Evolutionary conservation across 495 filamentous ascomycete species (phyloP).

Genomic region (Penicillium arizonense): DNA sequence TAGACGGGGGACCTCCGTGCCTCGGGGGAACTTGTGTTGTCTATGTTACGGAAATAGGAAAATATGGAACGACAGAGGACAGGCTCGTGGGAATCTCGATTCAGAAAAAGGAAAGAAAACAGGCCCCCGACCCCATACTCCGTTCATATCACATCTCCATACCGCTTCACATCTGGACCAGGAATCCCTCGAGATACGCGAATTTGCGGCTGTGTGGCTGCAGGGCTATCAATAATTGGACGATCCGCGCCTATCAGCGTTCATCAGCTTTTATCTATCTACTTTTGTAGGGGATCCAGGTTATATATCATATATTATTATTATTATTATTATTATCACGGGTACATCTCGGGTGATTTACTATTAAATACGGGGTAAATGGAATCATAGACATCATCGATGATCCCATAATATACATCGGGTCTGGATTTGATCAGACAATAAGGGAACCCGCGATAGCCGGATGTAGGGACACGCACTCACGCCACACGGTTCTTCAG

Average conservation of each 20-base stretch:
- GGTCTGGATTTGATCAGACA: background rate
- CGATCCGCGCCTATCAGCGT: slow-evolving; percentile 25
- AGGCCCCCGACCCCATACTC: too few species aligned
- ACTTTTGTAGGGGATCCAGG: slow-evolving; percentile 9
- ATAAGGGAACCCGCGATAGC: slow-evolving; percentile 25
- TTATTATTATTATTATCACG: background rate
- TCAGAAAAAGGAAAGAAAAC: too few species aligned
- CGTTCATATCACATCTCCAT: background rate
- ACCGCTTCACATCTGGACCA: slow-evolving; percentile 10
- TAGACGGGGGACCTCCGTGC: slow-evolving; percentile 4
- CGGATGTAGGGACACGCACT: slow-evolving; percentile 26
- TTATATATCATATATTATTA: background rate
- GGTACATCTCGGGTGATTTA: background rate
- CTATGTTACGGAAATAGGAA: too few species aligned
- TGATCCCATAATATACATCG: slow-evolving; percentile 11
- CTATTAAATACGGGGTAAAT: slow-evolving; percentile 9
- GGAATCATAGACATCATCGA: slow-evolving; percentile 31
- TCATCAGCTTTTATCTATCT: background rate
- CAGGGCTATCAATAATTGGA: slow-evolving; percentile 19
- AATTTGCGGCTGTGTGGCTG: slow-evolving; percentile 22
- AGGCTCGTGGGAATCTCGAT: too few species aligned
- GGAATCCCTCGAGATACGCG: slow-evolving; percentile 9
- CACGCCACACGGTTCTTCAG: slow-evolving; percentile 29
- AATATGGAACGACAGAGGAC: too few species aligned
- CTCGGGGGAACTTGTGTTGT: too few species aligned